Base-by-base conservation (phyloP, 176 grass and related monocot genomes). In the Thalia dealbata region DNA sequence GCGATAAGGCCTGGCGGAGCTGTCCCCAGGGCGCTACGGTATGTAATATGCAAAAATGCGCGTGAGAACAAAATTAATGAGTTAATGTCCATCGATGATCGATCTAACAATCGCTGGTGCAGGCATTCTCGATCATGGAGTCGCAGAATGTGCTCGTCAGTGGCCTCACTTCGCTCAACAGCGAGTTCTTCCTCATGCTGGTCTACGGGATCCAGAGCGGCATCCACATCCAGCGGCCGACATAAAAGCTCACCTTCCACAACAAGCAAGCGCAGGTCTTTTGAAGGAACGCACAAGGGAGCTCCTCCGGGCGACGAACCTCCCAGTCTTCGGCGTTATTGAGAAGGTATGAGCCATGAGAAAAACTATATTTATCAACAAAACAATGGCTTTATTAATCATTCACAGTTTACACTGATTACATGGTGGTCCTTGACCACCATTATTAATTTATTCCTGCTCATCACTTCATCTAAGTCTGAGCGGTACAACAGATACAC, bases 271-370 rank as follows among this genome's bases (percentile, higher is more conserved):
- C 80, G 44, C 54, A 70, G 77, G 70, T 82, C 12, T 69, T 51
- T 10, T 91, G 89, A 70, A 83, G 68, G 62, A 81, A 91, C 64
- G 82, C 60, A 7, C 27, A 41, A 0, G 89, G 85, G 3, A 75
- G 68, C 2, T 79, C 60, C 3, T 71, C 80, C 2, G 85, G 85
- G 4, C 60, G 2, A 64, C 85, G 38, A 83, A 18, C 89, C 89
- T 3, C 52, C 51, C 1, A 83, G 80, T 50, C n/a, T n/a, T n/a
- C n/a, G n/a, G n/a, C n/a, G n/a, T n/a, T n/a, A n/a, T n/a, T n/a
- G n/a, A n/a, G n/a, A n/a, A n/a, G n/a, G n/a, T n/a, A n/a, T n/a
- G n/a, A n/a, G n/a, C n/a, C n/a, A n/a, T 91, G 85, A 38, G 32
- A 19, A 18, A 21, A 29, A 28, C 29, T n/a, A n/a, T n/a, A n/a